Evolutionary conservation across 352 stramenopile species (phyloP), one percentile per base, ranked within the genome.

Genomic region (Thraustotheca clavata): DNA sequence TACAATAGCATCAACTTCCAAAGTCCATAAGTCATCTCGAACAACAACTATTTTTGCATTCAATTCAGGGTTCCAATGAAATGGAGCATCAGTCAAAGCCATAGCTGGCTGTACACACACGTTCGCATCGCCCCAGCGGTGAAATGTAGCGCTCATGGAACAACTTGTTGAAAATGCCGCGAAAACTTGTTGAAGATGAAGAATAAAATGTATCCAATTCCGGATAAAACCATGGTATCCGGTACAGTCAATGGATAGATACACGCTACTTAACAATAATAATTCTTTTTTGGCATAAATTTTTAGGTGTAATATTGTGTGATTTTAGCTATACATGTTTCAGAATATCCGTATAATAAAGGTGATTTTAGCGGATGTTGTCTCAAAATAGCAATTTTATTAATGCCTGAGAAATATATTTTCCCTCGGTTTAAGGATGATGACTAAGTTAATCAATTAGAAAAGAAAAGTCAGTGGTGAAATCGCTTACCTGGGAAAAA

Each of bases 1-100:
- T 9, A 87, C 79, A 62, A 95, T 80, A 9, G 78, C 84, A 55
- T 92, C 86, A 16, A 80, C 76, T 20, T 73, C 67, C 54, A 90
- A 68, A 1, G 49, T 67, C 75, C 78, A 84, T 31, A 88, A 68
- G 18, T 71, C 69, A 1, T 79, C 79, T 33, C 73, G 71, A 79
- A 79, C 87, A 39, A 90, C 69, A 36, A 73, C 73, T 24, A 90
- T 34, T 52, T 75, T 76, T 48, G 57, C 38, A 67, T 90, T 90
- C 14, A 90, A 49, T 24, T 39, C 14, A 16, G 32, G 18, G 36
- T 71, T 43, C 14, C 74, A 33, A 16, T 32, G 22, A 60, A 86
- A 81, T n/a, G 69, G 69, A 27, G 67, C 43, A 29, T 11, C 26
- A n/a, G 9, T 31, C 4, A 1, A 38, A 14, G 36, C n/a, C 34